Evolutionary conservation across 2,329 filamentous ascomycete genomes (phyloP), one percentile per base, ranked within the genome.

Genomic region (Xylaria sp.): DNA sequence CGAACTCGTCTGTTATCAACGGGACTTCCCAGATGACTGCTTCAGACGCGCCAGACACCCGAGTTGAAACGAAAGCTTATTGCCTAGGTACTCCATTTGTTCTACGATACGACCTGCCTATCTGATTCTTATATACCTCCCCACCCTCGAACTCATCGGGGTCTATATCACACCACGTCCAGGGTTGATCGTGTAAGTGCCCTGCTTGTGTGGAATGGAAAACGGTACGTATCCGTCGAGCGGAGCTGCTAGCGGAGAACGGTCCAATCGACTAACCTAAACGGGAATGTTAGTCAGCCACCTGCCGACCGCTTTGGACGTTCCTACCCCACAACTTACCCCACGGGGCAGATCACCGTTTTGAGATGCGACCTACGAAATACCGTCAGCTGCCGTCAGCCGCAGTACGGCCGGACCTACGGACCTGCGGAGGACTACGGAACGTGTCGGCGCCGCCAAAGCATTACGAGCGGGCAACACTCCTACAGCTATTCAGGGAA

Each of bases 101-200:
- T n/a, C 13, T 2, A 13, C 13, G 35, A 53, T 49, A 44, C 42
- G 3, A 13, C 54, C 52, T 42, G 16, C n/a, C 55, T 34, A 54
- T 60, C 58, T 60, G 50, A 50, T 30, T 50, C 23, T 34, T 19
- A 42, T 42, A 46, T 46, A 42, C 37, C 10, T 46, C 13, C n/a
- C 11, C 10, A 46, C 13, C 11, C 10, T n/a, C 10, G 11, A 16
- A 13, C 42, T 3, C 42, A 48, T 48, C 37, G 11, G 37, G 37
- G 37, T 42, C 11, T 42, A 4, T 42, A 42, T 42, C 9, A 42
- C 11, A 42, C 11, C 37, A 42, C 37, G 8, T 42, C 23, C 8
- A 42, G 8, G 11, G 3, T 13, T 13, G 37, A 42, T 10, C 37
- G 37, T 42, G 37, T 42, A 30, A 30, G 23, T 30, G 23, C 16